Percentiles rank a stretch among this genome's conserved stretches.
phyloP scores from a whole-genome alignment of 78 protist species.

The Protostelium mycophagum region DNA sequence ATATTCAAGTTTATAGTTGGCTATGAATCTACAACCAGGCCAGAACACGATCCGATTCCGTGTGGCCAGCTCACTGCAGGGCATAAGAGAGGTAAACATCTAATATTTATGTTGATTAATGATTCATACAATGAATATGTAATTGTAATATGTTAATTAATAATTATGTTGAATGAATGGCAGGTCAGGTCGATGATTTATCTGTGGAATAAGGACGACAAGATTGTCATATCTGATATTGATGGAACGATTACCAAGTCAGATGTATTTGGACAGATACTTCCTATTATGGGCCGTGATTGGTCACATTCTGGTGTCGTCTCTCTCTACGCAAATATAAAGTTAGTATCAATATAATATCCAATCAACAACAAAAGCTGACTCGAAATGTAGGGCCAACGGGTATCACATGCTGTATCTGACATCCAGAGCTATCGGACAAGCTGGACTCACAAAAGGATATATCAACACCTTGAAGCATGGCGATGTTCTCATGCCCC shows the following conservation, averaged over 20 bases:
- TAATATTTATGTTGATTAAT: background rate
- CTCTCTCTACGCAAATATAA: constrained; percentile 67
- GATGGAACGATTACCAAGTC: constrained; percentile 96
- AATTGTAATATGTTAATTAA: too few relatives aligned
- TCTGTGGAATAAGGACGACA: constrained; percentile 58
- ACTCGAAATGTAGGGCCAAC: constrained; percentile 42
- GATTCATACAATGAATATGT: too few relatives aligned
- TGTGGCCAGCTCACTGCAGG: constrained; percentile 68
- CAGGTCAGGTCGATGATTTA: constrained; percentile 41
- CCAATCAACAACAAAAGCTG: background rate
- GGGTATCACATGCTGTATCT: constrained; percentile 88
- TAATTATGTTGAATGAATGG: too few relatives aligned
- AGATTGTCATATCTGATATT: constrained; percentile 88
- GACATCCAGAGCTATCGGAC: constrained; percentile 88
- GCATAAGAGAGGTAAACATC: constrained; percentile 41
- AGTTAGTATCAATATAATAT: background rate
- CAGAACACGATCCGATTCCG: constrained; percentile 70
- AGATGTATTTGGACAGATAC: constrained; percentile 90
- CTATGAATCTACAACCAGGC: constrained; percentile 74
- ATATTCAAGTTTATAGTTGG: background rate
- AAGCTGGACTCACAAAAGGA: constrained; percentile 41
- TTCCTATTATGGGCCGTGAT: constrained; percentile 85
- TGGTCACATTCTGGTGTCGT: constrained; percentile 95
- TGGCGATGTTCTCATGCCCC: constrained; percentile 59
- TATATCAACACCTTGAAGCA: constrained; percentile 40